phyloP scores from a whole-genome alignment of 2,329 filamentous ascomycete species.

The Xylariaceae sp. region DNA sequence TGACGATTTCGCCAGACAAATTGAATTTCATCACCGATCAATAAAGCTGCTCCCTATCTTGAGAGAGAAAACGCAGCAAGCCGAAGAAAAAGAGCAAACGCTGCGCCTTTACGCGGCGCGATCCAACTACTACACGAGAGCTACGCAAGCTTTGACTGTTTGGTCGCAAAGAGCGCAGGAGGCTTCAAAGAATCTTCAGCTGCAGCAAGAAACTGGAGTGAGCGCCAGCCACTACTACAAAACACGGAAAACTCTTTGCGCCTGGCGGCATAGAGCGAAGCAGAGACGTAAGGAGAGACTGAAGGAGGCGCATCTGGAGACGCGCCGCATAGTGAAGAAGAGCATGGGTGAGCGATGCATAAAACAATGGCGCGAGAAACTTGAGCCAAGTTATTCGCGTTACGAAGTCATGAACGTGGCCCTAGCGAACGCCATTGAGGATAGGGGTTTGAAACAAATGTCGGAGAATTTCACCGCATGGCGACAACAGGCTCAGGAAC shows the following conservation, averaged over 20 bases:
- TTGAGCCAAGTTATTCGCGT: constrained; percentile 26
- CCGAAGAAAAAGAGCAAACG: constrained; percentile 20
- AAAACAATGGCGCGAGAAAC: constrained; percentile 27
- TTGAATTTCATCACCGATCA: constrained; percentile 30
- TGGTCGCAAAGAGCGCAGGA: constrained; percentile 27
- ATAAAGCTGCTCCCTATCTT: constrained; percentile 23
- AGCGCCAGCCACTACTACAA: constrained; percentile 31
- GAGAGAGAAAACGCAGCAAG: constrained; percentile 19
- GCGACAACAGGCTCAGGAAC: constrained; percentile 26
- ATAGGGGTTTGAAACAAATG: constrained; percentile 24
- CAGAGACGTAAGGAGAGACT: constrained; percentile 30
- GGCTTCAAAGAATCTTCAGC: constrained; percentile 18
- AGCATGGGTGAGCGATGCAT: constrained; percentile 31
- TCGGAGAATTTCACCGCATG: constrained; percentile 26
- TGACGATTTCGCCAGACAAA: constrained; percentile 25
- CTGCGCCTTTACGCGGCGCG: constrained; percentile 27
- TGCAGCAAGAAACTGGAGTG: constrained; percentile 24
- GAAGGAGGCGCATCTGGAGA: constrained; percentile 31
- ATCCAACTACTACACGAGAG: constrained; percentile 28
- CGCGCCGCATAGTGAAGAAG: constrained; percentile 32
- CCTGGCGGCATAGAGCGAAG: constrained; percentile 27
- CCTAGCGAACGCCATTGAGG: constrained; percentile 22
- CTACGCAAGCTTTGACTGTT: constrained; percentile 25
- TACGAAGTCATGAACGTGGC: constrained; percentile 26
- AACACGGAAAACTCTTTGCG: constrained; percentile 22